Evolutionary conservation across 192 early-diverging fungal species (phyloP), one percentile per base, ranked within the genome.

Genomic region (Helicostylum pulchrum): DNA sequence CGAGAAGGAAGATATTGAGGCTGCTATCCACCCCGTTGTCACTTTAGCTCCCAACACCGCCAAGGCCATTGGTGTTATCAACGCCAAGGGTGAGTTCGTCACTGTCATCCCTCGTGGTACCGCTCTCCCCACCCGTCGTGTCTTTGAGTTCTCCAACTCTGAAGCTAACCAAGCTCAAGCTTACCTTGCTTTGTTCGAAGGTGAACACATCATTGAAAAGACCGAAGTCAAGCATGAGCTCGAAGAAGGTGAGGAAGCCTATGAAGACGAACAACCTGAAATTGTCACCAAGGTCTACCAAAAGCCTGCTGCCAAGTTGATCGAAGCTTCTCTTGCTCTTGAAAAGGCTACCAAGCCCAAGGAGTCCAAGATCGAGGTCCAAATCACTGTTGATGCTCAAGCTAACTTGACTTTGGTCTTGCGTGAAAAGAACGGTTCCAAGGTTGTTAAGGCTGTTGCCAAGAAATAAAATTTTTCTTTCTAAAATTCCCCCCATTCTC

Each of bases 111-210:
- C 88, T 47, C 81, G 87, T 68, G 84, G 92, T 66, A 92, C 93
- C 12, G 88, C 94, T 51, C 80, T 97, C 53, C 96, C 96, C 26
- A 89, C 86, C 48, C 82, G 86, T 60, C 87, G 94, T 50, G 71
- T 86, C 15, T 75, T 95, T 66, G 80, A 87, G 65, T 88, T 97
- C 53, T 77, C 83, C 19, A 78, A 88, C 61, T 77, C 84, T 21
- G 74, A 64, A 15, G 83, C 80, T 49, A 84, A 83, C 51, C 90
- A 92, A 61, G 75, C 72, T 30, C 84, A 88, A 46, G 84, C 88
- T 17, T 95, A 89, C 75, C 65, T 98, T 66, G 85, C 90, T 19
- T 77, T 97, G 23, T 88, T 86, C 70, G 92, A 98, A 82, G 91
- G 91, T 65, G 90, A 95, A 66, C 75, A 82, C 61, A 72, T 77